Percentiles rank a stretch among this genome's conserved stretches.
Conservation (phyloP, 208 protist genomes). For the Zelonia costaricensis region DNA sequence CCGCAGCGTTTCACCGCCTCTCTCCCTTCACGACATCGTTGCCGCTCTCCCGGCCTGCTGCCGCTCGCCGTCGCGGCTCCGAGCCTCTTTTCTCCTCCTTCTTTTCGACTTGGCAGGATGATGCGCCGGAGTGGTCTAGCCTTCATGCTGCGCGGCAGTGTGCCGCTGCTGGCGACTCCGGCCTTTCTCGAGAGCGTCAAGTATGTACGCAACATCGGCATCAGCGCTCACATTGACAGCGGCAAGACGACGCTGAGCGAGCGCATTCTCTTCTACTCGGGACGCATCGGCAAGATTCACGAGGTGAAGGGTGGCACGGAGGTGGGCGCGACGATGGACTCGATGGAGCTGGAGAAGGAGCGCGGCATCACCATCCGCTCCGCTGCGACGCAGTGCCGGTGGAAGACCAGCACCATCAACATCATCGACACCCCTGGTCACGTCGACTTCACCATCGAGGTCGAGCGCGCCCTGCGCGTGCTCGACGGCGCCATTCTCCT, state of each 20-base stretch:
- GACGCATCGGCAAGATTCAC: slow-evolving; percentile 97
- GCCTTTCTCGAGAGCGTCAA: slow-evolving; percentile 70
- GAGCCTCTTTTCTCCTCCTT: neutral
- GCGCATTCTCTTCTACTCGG: slow-evolving; percentile 98
- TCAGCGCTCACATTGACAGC: slow-evolving; percentile 99
- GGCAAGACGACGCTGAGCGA: slow-evolving; percentile 99
- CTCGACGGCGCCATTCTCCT: slow-evolving; percentile 98
- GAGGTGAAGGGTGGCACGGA: slow-evolving; percentile 98
- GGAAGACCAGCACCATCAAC: slow-evolving; percentile 97
- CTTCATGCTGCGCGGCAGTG: slow-evolving; percentile 35
- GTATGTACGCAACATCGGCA: slow-evolving; percentile 95
- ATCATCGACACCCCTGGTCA: slow-evolving; percentile 99
- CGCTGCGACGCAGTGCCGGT: slow-evolving; percentile 97
- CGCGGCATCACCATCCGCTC: slow-evolving; percentile 99
- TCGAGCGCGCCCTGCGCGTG: slow-evolving; percentile 97
- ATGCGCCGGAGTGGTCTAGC: slow-evolving; percentile 34
- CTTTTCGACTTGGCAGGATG: slow-evolving; percentile 10
- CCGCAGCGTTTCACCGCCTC: too few relatives aligned
- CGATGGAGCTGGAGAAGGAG: slow-evolving; percentile 98
- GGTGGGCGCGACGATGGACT: slow-evolving; percentile 99
- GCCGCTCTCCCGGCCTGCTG: neutral
- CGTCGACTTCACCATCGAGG: slow-evolving; percentile 99
- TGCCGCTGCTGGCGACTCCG: slow-evolving; percentile 56
- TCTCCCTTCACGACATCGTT: neutral
- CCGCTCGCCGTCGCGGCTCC: neutral